Conservation (phyloP, 108 stramenopile species). For the Fistulifera pelliculosa region DNA sequence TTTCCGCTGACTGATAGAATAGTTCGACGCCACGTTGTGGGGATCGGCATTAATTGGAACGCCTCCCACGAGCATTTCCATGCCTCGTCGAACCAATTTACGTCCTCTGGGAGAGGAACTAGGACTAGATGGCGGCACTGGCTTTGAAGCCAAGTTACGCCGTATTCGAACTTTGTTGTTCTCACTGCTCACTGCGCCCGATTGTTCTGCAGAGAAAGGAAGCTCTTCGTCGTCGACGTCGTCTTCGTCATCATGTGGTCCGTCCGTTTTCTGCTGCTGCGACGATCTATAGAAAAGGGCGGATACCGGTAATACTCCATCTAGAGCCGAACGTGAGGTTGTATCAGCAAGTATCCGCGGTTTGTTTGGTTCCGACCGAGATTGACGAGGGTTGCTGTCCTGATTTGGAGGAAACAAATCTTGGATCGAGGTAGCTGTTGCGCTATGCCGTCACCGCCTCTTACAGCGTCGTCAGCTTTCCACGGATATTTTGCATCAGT, state of each 20-base stretch:
- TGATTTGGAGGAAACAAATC: neutral
- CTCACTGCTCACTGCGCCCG: slow-evolving; percentile 9
- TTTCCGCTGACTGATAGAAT: slow-evolving; percentile 34
- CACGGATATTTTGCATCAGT: neutral
- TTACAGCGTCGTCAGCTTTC: neutral
- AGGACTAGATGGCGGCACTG: neutral
- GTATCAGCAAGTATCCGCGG: neutral
- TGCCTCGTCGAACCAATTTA: slow-evolving; percentile 76
- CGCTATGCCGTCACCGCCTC: neutral
- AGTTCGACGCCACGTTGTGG: slow-evolving; percentile 61
- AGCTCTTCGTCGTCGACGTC: slow-evolving; percentile 28
- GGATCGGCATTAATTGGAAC: slow-evolving; percentile 84
- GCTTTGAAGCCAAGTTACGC: neutral
- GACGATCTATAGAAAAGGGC: slow-evolving; percentile 72
- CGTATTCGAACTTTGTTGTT: slow-evolving; percentile 12
- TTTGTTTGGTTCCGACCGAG: no score
- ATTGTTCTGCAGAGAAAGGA: slow-evolving; percentile 34
- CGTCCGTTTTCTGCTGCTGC: neutral
- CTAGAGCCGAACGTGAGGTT: slow-evolving; percentile 22
- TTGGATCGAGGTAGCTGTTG: neutral
- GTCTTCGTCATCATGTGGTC: neutral
- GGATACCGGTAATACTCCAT: slow-evolving; percentile 68
- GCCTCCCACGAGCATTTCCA: slow-evolving; percentile 87
- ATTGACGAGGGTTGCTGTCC: neutral
- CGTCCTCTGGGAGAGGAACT: slow-evolving; percentile 11